A percentile compares a stretch with the other conserved stretches of the same genome.
These are phyloP conservation scores for Talaromyces pinophilus DNA, from an alignment of 2,329 filamentous ascomycete species.

Conservation along the genomic window DNA sequence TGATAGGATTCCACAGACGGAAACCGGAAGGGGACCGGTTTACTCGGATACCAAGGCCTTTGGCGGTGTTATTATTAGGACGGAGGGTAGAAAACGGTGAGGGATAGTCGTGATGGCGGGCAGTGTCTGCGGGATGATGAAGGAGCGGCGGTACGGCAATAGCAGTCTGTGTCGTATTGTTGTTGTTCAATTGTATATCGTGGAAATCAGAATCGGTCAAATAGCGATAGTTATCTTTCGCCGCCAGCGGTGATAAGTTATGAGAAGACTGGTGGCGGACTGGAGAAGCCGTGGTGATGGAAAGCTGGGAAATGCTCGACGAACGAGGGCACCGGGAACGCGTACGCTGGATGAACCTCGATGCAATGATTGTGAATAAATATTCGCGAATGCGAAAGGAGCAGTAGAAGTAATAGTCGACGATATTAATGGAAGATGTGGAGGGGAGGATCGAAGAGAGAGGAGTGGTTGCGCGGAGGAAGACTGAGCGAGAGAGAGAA, in stretches of 20 bases:
- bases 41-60: conserved; percentile 20
- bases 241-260: conserved; percentile 42
- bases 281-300: conserved; percentile 22
- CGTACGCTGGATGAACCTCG: not conserved
- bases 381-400: not conserved
- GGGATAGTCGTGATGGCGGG: conserved; percentile 6
- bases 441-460: conserved; percentile 11
- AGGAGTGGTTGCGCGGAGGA: conserved; percentile 8
- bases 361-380: not conserved
- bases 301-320: not conserved
- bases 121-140: conserved; percentile 25
- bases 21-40: conserved; percentile 39
- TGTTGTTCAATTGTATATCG: not conserved
- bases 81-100: conserved; percentile 23
- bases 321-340: not conserved
- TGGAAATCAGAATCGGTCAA: not conserved
- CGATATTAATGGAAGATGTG: not conserved
- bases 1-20: conserved; percentile 63
- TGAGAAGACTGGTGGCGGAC: conserved; percentile 19
- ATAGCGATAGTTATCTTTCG: conserved; percentile 33
- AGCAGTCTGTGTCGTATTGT: not conserved
- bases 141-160: conserved; percentile 24
- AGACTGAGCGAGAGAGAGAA: conserved; percentile 3
- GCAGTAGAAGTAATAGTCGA: not conserved
- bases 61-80: conserved; percentile 15